A percentile compares a stretch with the other conserved stretches of the same genome.
Evolutionary conservation across 495 filamentous ascomycete genomes (phyloP).

Genomic region (Penicillium maclennaniae): DNA sequence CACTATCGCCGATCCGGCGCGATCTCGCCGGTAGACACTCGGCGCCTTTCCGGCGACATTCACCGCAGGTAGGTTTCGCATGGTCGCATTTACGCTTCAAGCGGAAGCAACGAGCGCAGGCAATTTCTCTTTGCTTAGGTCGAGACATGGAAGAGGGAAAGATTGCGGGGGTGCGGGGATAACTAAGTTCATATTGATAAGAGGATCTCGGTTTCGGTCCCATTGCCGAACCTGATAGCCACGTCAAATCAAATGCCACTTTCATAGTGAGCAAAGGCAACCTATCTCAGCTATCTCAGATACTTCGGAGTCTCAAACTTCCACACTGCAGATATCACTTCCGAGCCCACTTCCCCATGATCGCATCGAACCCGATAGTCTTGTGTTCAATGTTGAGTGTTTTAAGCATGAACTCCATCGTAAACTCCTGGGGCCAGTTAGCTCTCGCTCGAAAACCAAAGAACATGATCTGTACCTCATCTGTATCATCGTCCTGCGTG

Average conservation of each 20-base stretch:
- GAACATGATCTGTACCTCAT: slow-evolving; percentile 29
- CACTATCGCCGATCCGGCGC: slow-evolving; percentile 24
- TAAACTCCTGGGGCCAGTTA: slow-evolving; percentile 49
- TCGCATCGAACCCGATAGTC: slow-evolving; percentile 60
- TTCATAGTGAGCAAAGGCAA: background rate
- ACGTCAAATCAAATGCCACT: background rate
- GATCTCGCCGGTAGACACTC: slow-evolving; percentile 32
- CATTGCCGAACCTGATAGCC: background rate
- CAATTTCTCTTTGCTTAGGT: slow-evolving; percentile 28
- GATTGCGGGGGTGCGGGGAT: slow-evolving; percentile 20
- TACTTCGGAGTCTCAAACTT: background rate
- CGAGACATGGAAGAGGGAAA: slow-evolving; percentile 22
- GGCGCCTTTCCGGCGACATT: slow-evolving; percentile 31
- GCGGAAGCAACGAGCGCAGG: slow-evolving; percentile 33
- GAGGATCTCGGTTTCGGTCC: slow-evolving; percentile 9
- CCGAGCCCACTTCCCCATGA: slow-evolving; percentile 50
- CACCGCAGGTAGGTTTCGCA: slow-evolving; percentile 30
- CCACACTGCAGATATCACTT: slow-evolving; percentile 1
- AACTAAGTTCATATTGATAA: slow-evolving; percentile 17
- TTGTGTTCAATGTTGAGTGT: slow-evolving; percentile 61
- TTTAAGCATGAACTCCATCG: slow-evolving; percentile 69
- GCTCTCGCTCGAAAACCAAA: background rate
- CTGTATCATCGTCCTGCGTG: slow-evolving; percentile 28
- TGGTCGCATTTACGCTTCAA: slow-evolving; percentile 36
- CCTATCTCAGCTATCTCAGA: no score